Evolutionary conservation across 768 basidiomycete species (phyloP), one percentile per base, ranked within the genome.

Genomic region (Daedaleopsis sinensis): DNA sequence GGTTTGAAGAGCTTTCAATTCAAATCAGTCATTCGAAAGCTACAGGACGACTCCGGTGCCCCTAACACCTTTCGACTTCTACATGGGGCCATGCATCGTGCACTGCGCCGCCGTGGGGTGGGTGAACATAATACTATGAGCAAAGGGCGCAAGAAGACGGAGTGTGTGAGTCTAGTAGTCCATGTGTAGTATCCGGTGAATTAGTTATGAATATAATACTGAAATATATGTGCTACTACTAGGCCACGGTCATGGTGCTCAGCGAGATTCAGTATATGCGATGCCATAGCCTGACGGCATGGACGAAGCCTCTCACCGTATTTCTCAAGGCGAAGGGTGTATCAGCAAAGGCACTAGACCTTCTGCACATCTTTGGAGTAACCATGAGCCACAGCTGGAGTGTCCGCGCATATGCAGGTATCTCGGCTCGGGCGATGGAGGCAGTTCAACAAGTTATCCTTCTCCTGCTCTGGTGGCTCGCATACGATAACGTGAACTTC

Each of bases 301-400:
- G 38, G 62, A 32, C 15, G 32, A 51, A 43, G 39, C 44, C 42
- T 35, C 52, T 42, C 7, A 37, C 52, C 1, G 27, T 62, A 4
- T 65, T 58, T 46, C 42, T 65, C 5, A 62, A 62, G 52, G 9
- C 24, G 6, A 38, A 37, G 1, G 64, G 64, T 1, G 21, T 53
- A 1, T 38, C 52, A 11, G 64, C 64, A 0, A 58, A 57, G 27
- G 51, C 56, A 5, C 38, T 53, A 13, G 64, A 65, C 27, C 24
- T 46, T 0, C 52, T 62, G 0, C 54, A 61, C 16, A 38, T 43
- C 2, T 27, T 62, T 5, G 64, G 64, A 0, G n/a, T 65, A 23
- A 57, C 61, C 1, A 65, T 65, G 61, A 62, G 59, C 39, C 57
- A 54, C 4, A 21, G 43, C 19, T 65, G 61, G 61, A 54, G 44